Conservation (phyloP, 176 grass and related monocot species). For the Musa beccarii region DNA sequence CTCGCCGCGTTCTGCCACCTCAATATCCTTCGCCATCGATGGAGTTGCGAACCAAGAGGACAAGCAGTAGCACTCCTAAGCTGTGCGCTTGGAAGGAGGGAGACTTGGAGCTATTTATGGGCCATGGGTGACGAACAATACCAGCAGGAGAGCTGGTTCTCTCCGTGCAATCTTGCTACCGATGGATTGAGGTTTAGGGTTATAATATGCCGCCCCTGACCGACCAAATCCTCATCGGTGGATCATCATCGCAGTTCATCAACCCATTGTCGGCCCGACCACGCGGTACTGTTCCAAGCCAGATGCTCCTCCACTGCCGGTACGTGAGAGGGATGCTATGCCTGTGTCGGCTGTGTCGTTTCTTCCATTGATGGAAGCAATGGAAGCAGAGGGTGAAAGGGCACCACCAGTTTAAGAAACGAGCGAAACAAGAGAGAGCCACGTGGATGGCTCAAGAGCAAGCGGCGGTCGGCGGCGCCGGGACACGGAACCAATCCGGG, state of each 20-base stretch:
- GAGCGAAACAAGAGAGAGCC: too few species aligned
- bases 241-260: background rate
- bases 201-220: background rate
- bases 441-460: background rate
- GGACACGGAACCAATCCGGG: background rate
- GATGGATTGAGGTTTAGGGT: background rate
- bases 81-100: background rate
- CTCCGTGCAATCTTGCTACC: too few species aligned
- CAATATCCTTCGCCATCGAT: conserved; percentile 72
- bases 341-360: background rate
- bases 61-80: background rate
- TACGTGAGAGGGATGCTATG: background rate
- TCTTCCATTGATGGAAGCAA: background rate
- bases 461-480: background rate
- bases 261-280: background rate
- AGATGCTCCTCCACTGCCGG: too few species aligned
- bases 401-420: background rate
- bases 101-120: background rate
- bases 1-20: conserved; percentile 22
- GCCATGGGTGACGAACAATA: too few species aligned
- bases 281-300: background rate
- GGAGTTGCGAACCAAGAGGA: background rate
- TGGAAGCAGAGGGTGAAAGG: background rate
- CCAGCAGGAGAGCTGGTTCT: too few species aligned
- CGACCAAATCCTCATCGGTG: background rate